Percentiles rank a stretch among this genome's conserved stretches.
Evolutionary conservation across 73 alveolate genomes (phyloP).

Genomic region (Paramecium sonneborni): DNA sequence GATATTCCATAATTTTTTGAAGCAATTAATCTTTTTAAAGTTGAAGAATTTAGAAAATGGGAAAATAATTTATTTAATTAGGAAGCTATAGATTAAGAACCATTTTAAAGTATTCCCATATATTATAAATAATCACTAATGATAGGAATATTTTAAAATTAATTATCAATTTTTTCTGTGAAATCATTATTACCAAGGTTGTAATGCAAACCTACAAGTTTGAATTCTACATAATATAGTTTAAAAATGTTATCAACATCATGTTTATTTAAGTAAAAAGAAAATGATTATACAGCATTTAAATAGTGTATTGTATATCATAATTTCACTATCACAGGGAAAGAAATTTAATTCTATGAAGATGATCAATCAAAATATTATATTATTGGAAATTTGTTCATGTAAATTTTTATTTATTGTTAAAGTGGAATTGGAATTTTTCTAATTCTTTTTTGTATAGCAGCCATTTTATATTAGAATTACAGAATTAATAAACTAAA

Average conservation of each 20-base stretch:
- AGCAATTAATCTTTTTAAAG: neutral
- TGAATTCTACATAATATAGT: neutral
- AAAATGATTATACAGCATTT: slow-evolving; percentile 40
- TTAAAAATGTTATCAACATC: neutral
- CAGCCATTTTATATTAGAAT: too few relatives aligned
- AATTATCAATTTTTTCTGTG: neutral
- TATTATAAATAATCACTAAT: slow-evolving; percentile 20
- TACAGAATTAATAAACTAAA: too few relatives aligned
- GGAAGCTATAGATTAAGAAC: slow-evolving; percentile 24
- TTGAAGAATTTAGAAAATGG: neutral
- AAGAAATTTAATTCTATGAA: neutral
- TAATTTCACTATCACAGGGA: neutral
- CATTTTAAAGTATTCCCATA: neutral
- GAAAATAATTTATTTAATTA: neutral
- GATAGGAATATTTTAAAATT: slow-evolving; percentile 4
- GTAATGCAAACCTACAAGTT: neutral
- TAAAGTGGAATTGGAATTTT: neutral
- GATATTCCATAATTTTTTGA: neutral
- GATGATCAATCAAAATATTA: neutral
- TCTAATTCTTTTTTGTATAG: neutral
- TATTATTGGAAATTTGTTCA: neutral
- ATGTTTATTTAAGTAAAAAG: neutral
- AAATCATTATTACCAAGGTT: slow-evolving; percentile 18
- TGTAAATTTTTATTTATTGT: neutral
- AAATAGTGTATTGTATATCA: neutral